A percentile compares a stretch with the other conserved stretches of the same genome.
Evolutionary conservation across 495 filamentous ascomycete genomes (phyloP).

Genomic region (Cercophora sp.): DNA sequence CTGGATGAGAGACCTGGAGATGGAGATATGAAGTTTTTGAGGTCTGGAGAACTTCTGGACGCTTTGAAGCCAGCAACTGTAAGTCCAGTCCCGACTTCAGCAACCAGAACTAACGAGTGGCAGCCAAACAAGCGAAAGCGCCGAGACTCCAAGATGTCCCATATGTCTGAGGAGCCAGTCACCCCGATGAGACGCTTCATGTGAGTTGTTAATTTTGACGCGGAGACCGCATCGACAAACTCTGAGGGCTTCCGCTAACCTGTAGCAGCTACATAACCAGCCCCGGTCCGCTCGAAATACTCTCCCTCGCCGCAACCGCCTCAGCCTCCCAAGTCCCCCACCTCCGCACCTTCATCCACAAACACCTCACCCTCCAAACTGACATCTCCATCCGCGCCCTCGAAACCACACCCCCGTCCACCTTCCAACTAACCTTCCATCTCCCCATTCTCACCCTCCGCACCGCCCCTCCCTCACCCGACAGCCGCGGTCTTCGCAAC

Average conservation of each 20-base stretch:
- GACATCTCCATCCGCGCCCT: background rate
- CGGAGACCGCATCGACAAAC: no score
- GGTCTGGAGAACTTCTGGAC: slow-evolving; percentile 4
- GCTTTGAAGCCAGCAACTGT: slow-evolving; percentile 2
- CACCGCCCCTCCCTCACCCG: background rate
- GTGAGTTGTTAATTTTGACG: no score
- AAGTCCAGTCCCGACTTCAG: background rate
- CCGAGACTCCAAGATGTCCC: slow-evolving; percentile 8
- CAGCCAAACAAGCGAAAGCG: background rate
- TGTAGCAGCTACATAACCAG: slow-evolving; percentile 17
- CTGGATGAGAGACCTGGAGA: slow-evolving; percentile 7
- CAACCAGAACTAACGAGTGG: background rate
- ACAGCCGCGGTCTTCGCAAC: slow-evolving; percentile 7
- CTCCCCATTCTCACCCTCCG: slow-evolving; percentile 1
- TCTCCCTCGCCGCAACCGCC: slow-evolving; percentile 13
- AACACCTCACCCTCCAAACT: slow-evolving; percentile 15
- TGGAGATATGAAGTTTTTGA: slow-evolving; percentile 6
- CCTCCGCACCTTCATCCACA: slow-evolving; percentile 18
- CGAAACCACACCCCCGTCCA: background rate
- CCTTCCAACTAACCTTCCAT: slow-evolving; percentile 18
- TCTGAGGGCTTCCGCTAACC: background rate
- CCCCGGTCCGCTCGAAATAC: slow-evolving; percentile 8
- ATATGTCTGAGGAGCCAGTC: background rate
- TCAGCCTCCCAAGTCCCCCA: slow-evolving; percentile 6
- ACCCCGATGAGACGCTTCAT: slow-evolving; percentile 3